phyloP scores from a whole-genome alignment of 352 stramenopile genomes.

The Phytopythium helicoides region DNA sequence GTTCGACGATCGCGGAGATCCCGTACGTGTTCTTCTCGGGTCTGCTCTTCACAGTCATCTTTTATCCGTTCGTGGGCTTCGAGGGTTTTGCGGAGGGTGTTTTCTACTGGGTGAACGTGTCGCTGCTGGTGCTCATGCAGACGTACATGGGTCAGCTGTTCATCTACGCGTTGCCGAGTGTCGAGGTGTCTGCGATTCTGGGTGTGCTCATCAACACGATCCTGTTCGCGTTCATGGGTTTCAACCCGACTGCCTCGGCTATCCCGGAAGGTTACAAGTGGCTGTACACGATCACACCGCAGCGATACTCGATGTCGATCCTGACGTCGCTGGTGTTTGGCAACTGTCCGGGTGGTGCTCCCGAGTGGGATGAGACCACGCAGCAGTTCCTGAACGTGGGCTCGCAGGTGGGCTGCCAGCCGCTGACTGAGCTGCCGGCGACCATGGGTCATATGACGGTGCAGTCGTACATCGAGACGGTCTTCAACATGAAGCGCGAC shows the following conservation, averaged over 20 bases:
- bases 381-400: slow-evolving; percentile 14
- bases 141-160: slow-evolving; percentile 33
- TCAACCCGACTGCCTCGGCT: slow-evolving; percentile 20
- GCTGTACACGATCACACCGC: no score
- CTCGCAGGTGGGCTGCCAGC: slow-evolving; percentile 20
- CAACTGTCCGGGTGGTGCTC: slow-evolving; percentile 17
- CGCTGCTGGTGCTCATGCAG: slow-evolving; percentile 27
- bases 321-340: slow-evolving; percentile 24
- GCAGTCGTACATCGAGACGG: slow-evolving; percentile 18
- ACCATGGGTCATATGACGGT: slow-evolving; percentile 12
- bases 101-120: slow-evolving; percentile 39
- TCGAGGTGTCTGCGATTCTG: slow-evolving; percentile 28
- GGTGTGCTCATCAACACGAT: slow-evolving; percentile 36
- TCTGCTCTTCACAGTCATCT: slow-evolving; percentile 44
- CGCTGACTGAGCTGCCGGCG: slow-evolving; percentile 11
- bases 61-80: slow-evolving; percentile 43
- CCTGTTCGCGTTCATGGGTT: slow-evolving; percentile 37
- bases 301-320: slow-evolving; percentile 25
- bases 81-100: slow-evolving; percentile 24
- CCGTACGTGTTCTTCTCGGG: slow-evolving; percentile 37
- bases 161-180: slow-evolving; percentile 23
- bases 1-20: slow-evolving; percentile 75
- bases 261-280: slow-evolving; percentile 30
- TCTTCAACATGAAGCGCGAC: slow-evolving; percentile 15
- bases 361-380: slow-evolving; percentile 13